A percentile compares a stretch with the other conserved stretches of the same genome.
These are phyloP conservation scores for Penicillium pulvis DNA, from an alignment of 495 filamentous ascomycete genomes.

Conservation along the genomic window DNA sequence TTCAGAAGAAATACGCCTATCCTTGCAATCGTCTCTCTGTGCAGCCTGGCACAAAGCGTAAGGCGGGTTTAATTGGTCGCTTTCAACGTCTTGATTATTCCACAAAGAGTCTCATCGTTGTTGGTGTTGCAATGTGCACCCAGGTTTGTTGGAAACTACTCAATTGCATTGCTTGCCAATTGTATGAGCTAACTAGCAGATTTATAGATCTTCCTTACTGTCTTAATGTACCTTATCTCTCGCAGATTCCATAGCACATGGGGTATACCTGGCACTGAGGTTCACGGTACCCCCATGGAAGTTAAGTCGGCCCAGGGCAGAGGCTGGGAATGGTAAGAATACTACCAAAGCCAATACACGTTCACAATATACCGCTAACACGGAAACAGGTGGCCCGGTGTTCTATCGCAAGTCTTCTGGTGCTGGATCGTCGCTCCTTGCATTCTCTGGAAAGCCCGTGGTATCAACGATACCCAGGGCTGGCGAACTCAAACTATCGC, in stretches of 20 bases:
- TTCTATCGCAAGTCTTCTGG: conserved; percentile 67
- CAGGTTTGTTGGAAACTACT: conserved; percentile 22
- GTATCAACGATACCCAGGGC: conserved; percentile 65
- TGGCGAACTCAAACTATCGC: conserved; percentile 68
- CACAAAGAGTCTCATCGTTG: conserved; percentile 26
- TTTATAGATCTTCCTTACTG: conserved; percentile 56
- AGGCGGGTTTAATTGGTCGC: conserved; percentile 24
- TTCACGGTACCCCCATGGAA: conserved; percentile 38
- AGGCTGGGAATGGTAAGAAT: conserved; percentile 66
- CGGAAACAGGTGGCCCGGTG: conserved; percentile 52
- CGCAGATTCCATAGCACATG: conserved; percentile 65
- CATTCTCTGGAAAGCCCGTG: conserved; percentile 45
- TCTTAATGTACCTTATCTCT: conserved; percentile 65
- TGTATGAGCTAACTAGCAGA: neutral
- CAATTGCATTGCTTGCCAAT: neutral
- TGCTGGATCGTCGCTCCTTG: conserved; percentile 58
- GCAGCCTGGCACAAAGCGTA: neutral
- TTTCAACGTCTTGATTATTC: conserved; percentile 36
- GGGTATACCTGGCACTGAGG: conserved; percentile 50
- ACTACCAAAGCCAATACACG: neutral
- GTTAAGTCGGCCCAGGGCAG: conserved; percentile 42
- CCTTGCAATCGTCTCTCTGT: conserved; percentile 1
- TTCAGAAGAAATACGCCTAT: conserved; percentile 35
- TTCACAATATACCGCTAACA: conserved; percentile 15
- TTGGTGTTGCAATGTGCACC: conserved; percentile 30